Conservation (phyloP, 139 green algal species). For the Picochlorum sp. region DNA sequence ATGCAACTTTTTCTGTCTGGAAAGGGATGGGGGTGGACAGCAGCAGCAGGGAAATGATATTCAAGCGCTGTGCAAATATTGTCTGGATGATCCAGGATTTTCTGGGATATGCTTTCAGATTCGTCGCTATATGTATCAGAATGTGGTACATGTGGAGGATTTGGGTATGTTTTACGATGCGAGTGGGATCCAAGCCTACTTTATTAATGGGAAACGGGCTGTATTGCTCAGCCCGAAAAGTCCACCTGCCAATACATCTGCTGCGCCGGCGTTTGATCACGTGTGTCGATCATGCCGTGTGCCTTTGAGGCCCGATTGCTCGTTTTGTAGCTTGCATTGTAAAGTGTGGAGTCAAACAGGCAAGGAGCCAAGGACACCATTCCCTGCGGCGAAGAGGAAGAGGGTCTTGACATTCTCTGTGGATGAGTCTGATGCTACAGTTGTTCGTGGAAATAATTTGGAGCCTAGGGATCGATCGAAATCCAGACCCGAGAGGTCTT, state of each 20-base stretch:
- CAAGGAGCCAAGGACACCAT: slow-evolving; percentile 4
- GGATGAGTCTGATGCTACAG: too few species aligned
- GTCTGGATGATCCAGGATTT: slow-evolving; percentile 9
- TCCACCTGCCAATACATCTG: background rate
- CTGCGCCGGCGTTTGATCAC: slow-evolving; percentile 4
- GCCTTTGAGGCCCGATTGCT: slow-evolving; percentile 21
- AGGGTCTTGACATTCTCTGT: too few species aligned
- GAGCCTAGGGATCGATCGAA: too few species aligned
- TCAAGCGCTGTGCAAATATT: slow-evolving; percentile 19
- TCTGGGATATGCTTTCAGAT: slow-evolving; percentile 13
- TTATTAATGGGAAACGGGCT: slow-evolving; percentile 21
- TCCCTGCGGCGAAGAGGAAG: too few species aligned
- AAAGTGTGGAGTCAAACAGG: slow-evolving; percentile 19
- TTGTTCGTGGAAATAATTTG: too few species aligned
- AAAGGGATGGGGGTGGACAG: background rate
- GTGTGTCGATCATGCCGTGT: slow-evolving; percentile 9
- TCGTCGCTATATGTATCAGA: slow-evolving; percentile 30
- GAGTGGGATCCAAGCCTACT: slow-evolving; percentile 26
- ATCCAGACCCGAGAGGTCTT: too few species aligned
- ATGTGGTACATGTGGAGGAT: slow-evolving; percentile 21
- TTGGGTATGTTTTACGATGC: slow-evolving; percentile 14
- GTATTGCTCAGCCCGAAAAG: slow-evolving; percentile 17
- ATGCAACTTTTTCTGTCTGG: slow-evolving; percentile 21
- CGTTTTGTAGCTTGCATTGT: slow-evolving; percentile 22
- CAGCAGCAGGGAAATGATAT: too few species aligned